A percentile compares a stretch with the other conserved stretches of the same genome.
phyloP scores from a whole-genome alignment of 1,284 basidiomycete species.

The Leccinum pachyderme region DNA sequence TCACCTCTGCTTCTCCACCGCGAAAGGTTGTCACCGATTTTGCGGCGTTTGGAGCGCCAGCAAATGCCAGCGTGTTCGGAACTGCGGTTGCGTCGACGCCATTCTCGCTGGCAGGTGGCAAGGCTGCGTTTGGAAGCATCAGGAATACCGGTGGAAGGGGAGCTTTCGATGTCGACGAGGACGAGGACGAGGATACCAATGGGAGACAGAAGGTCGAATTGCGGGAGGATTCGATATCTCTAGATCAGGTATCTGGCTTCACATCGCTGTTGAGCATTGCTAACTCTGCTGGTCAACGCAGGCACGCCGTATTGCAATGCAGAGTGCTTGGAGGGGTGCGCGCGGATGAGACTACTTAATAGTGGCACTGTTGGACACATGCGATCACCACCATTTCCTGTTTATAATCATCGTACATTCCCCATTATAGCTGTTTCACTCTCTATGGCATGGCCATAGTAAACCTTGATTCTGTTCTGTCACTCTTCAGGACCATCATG shows the following conservation, averaged over 20 bases:
- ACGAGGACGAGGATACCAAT: constrained; percentile 55
- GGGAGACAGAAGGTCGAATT: constrained; percentile 72
- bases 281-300: constrained; percentile 29
- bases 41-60: constrained; percentile 82
- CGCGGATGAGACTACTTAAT: constrained; percentile 38
- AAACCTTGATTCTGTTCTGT: constrained; percentile 12
- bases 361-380: constrained; percentile 3
- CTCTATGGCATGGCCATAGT: constrained; percentile 2
- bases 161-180: constrained; percentile 56
- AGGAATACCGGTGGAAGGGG: constrained; percentile 42
- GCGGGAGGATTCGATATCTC: constrained; percentile 76
- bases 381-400: constrained; percentile 1
- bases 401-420: constrained; percentile 6
- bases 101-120: constrained; percentile 76
- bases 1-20: constrained; percentile 57
- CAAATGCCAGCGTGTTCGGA: constrained; percentile 72
- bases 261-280: background rate
- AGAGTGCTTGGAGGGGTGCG: constrained; percentile 68
- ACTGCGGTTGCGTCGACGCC: constrained; percentile 76
- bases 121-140: constrained; percentile 77
- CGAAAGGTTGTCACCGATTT: constrained; percentile 88
- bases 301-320: constrained; percentile 71
- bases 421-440: constrained; percentile 10
- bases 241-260: constrained; percentile 71
- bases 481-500: constrained; percentile 27